Percentiles rank a stretch among this genome's conserved stretches.
These are phyloP conservation scores for Bidens hawaiensis DNA, from an alignment of 140 eudicot species.

Conservation along the genomic window DNA sequence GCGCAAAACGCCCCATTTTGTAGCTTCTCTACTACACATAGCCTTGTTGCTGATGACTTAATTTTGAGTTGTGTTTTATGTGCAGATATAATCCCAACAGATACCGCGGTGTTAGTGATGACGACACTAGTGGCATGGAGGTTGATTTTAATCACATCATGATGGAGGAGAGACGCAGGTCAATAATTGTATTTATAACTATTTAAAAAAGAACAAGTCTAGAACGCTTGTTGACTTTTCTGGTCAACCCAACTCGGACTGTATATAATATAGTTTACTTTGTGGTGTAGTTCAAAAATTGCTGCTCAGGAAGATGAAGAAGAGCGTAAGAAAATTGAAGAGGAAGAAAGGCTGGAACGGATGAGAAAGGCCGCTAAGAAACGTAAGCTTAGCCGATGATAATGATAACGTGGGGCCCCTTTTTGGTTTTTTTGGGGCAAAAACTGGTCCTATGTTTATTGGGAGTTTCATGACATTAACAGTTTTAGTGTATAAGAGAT, in stretches of 20 bases:
- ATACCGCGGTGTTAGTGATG: slow-evolving; percentile 40
- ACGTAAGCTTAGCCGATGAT: slow-evolving; percentile 49
- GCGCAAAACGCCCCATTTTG: too few relatives aligned
- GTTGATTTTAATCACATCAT: slow-evolving; percentile 61
- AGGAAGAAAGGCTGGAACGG: slow-evolving; percentile 64
- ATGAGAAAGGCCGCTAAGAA: slow-evolving; percentile 54
- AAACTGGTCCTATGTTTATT: slow-evolving; percentile 9
- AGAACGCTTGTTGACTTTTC: background rate
- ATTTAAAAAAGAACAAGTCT: background rate
- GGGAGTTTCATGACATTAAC: slow-evolving; percentile 9
- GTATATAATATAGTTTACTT: background rate
- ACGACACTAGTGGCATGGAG: slow-evolving; percentile 77
- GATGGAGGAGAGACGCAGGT: slow-evolving; percentile 77
- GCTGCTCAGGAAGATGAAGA: slow-evolving; percentile 76
- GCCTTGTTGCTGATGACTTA: too few relatives aligned
- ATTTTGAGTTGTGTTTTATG: background rate
- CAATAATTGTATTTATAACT: background rate
- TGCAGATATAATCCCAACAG: slow-evolving; percentile 63
- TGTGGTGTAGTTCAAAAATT: slow-evolving; percentile 49
- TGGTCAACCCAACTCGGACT: background rate
- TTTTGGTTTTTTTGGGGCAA: background rate
- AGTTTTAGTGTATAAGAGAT: slow-evolving; percentile 6
- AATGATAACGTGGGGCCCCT: background rate
- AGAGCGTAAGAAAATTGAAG: slow-evolving; percentile 61
- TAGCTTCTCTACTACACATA: too few relatives aligned